These are phyloP conservation scores for Haplosporangium gracile DNA, from an alignment of 192 early-diverging fungal genomes.

Conservation along the genomic window DNA sequence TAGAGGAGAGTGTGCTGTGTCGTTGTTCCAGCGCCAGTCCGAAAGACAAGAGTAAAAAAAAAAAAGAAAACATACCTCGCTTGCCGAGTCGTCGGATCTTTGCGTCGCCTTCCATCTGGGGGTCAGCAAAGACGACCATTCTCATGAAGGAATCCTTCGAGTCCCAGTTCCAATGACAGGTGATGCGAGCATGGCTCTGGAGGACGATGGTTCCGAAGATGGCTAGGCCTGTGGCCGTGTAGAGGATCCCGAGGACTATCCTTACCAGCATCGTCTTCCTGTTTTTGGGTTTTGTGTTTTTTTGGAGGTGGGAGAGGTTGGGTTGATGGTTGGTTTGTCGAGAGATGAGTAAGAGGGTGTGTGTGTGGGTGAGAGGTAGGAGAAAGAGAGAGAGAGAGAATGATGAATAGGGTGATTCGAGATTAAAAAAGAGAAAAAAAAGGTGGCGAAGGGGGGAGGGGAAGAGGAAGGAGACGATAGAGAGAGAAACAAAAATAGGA, in stretches of 20 bases:
- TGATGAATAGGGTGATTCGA: no score
- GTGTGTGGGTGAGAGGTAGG: no score
- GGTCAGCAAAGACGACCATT: slow-evolving; percentile 74
- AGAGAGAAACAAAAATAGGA: no score
- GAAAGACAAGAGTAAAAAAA: slow-evolving; percentile 9
- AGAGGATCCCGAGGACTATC: slow-evolving; percentile 3
- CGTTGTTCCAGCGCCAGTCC: not conserved
- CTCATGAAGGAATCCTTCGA: slow-evolving; percentile 55
- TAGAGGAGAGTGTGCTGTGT: not conserved
- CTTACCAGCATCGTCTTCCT: slow-evolving; percentile 12
- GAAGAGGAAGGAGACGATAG: no score
- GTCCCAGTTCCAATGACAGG: slow-evolving; percentile 42
- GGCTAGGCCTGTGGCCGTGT: slow-evolving; percentile 13
- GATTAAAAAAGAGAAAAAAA: no score
- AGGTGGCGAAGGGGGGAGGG: no score
- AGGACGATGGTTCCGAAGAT: slow-evolving; percentile 14
- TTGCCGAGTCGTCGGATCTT: slow-evolving; percentile 68
- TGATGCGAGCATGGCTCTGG: slow-evolving; percentile 45
- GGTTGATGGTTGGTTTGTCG: no score
- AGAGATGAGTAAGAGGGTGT: no score
- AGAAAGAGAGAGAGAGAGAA: no score
- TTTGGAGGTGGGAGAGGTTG: no score
- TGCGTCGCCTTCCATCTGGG: slow-evolving; percentile 77
- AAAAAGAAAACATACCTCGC: slow-evolving; percentile 42
- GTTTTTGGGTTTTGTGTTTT: no score